These are phyloP conservation scores for Trichocladium antarcticum DNA, from an alignment of 495 filamentous ascomycete genomes.

Conservation along the genomic window DNA sequence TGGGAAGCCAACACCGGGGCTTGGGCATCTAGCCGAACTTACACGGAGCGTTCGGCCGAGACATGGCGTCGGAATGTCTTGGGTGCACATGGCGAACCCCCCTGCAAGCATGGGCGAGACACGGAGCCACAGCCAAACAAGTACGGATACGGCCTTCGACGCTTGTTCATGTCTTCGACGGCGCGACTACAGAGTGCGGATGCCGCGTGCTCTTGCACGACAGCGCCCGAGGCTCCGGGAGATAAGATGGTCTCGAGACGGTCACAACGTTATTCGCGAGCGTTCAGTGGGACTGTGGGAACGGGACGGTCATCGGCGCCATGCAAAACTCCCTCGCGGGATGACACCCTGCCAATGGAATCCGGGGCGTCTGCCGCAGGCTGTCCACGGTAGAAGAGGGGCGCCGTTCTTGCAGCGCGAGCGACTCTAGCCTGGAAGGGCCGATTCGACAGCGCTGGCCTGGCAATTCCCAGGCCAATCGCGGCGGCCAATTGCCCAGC, in stretches of 20 bases:
- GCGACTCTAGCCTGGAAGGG: slow-evolving; percentile 34
- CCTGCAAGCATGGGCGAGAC: too few relatives aligned
- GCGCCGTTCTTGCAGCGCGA: slow-evolving; percentile 19
- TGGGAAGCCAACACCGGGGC: neutral
- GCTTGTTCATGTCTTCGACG: neutral
- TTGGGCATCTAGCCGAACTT: neutral
- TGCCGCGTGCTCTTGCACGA: neutral
- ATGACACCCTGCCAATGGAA: slow-evolving; percentile 27
- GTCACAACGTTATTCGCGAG: slow-evolving; percentile 10
- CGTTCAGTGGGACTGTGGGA: slow-evolving; percentile 2
- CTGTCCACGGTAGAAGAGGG: slow-evolving; percentile 17
- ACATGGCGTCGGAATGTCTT: slow-evolving; percentile 9
- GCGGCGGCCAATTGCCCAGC: slow-evolving; percentile 16
- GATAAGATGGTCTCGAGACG: neutral
- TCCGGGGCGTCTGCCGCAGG: slow-evolving; percentile 23
- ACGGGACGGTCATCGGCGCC: slow-evolving; percentile 13
- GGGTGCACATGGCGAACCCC: too few relatives aligned
- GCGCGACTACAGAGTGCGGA: neutral
- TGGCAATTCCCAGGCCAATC: slow-evolving; percentile 26
- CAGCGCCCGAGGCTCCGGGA: slow-evolving; percentile 8
- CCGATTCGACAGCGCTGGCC: slow-evolving; percentile 24
- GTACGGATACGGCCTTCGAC: too few relatives aligned
- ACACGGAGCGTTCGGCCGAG: slow-evolving; percentile 3
- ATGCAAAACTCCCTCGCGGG: slow-evolving; percentile 25
- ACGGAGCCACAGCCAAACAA: too few relatives aligned